Percentiles rank a stretch among this genome's conserved stretches.
These are phyloP conservation scores for Crithidia bombi DNA, from an alignment of 208 protist species.

Conservation along the genomic window DNA sequence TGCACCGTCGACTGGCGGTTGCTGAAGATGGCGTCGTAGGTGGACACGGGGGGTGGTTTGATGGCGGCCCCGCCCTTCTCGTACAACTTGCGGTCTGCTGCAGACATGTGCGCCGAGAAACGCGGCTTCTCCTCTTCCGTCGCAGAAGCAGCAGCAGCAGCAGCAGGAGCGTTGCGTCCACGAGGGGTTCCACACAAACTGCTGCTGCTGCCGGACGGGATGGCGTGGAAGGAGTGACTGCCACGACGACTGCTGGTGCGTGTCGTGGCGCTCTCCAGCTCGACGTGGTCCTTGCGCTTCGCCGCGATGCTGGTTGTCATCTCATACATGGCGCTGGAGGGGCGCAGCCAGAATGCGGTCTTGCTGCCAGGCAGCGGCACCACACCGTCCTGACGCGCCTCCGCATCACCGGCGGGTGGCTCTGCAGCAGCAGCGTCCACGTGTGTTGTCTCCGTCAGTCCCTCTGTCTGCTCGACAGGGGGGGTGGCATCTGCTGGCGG, in stretches of 20 bases:
- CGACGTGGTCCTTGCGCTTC: conserved; percentile 43
- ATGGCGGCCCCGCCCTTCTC: conserved; percentile 11
- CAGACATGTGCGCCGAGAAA: conserved; percentile 24
- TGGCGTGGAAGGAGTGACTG: conserved; percentile 4
- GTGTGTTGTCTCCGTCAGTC: not conserved
- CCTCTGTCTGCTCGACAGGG: not conserved
- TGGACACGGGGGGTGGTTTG: not conserved
- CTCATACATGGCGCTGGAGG: conserved; percentile 58
- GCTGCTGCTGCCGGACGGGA: conserved; percentile 6
- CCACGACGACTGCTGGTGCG: conserved; percentile 11
- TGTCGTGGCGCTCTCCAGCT: conserved; percentile 9
- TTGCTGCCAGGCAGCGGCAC: conserved; percentile 34
- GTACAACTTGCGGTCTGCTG: conserved; percentile 21
- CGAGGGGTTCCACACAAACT: conserved; percentile 28
- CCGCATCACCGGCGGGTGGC: no score
- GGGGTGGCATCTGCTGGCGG: not conserved
- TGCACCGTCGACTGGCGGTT: conserved; percentile 19
- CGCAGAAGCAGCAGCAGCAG: not conserved
- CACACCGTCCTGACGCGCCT: not conserved
- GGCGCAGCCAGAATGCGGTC: conserved; percentile 60
- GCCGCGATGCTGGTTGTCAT: conserved; percentile 71
- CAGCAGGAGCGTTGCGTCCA: not conserved
- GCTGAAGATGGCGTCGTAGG: conserved; percentile 31
- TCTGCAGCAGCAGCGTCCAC: not conserved
- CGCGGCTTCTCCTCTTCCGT: conserved; percentile 17